A percentile compares a stretch with the other conserved stretches of the same genome.
Evolutionary conservation across 441 rosid genomes (phyloP).

Genomic region (Gossypium trilobum): DNA sequence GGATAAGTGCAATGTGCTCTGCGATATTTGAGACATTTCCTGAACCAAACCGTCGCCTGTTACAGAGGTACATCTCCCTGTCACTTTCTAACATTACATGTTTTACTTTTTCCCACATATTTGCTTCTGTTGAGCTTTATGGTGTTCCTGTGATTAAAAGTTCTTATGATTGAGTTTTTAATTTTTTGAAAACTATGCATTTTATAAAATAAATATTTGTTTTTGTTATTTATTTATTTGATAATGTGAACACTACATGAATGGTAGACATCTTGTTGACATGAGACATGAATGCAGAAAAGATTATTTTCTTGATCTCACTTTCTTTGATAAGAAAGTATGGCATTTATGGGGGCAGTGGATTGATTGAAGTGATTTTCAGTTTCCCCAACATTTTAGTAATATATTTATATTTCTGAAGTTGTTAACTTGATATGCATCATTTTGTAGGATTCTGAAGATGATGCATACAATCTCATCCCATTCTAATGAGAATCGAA

Average conservation of each 20-base stretch:
- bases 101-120: neutral
- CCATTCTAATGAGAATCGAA: constrained; percentile 83
- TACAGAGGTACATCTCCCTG: constrained; percentile 54
- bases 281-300: neutral
- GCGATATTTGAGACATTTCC: constrained; percentile 89
- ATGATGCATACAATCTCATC: constrained; percentile 76
- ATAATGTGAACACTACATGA: neutral
- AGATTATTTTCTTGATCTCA: neutral
- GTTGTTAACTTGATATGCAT: constrained; percentile 14
- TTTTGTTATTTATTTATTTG: neutral
- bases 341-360: neutral
- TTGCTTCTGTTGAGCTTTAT: neutral
- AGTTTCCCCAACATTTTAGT: neutral
- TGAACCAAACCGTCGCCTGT: constrained; percentile 85
- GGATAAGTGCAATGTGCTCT: constrained; percentile 68
- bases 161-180: neutral
- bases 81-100: neutral
- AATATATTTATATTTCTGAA: neutral
- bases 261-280: neutral
- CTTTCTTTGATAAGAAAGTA: neutral
- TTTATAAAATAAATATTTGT: neutral
- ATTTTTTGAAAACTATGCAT: neutral
- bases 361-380: neutral
- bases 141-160: neutral
- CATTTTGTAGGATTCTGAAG: constrained; percentile 67